A percentile compares a stretch with the other conserved stretches of the same genome.
Conservation (phyloP, 1,284 basidiomycete genomes). For the Testicularia cyperi region DNA sequence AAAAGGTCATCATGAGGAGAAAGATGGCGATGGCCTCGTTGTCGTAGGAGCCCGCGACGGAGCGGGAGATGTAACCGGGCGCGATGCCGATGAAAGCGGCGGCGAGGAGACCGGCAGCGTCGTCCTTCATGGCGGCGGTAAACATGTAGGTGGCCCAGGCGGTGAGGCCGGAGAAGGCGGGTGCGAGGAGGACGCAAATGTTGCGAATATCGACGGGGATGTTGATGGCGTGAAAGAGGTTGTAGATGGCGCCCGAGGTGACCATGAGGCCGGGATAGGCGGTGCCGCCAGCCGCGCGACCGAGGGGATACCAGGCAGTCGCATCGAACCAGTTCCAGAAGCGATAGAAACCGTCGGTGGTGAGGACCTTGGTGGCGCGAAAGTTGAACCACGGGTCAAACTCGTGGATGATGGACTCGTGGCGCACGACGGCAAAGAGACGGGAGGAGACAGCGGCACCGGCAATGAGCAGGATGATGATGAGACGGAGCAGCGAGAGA, state of each 20-base stretch:
- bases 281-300: slow-evolving; percentile 95
- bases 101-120: slow-evolving; percentile 80
- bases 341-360: slow-evolving; percentile 58
- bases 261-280: slow-evolving; percentile 97
- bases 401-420: slow-evolving; percentile 99
- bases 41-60: slow-evolving; percentile 98
- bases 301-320: slow-evolving; percentile 93
- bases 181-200: slow-evolving; percentile 93
- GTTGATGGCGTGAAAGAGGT: slow-evolving; percentile 79
- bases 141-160: slow-evolving; percentile 86
- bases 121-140: slow-evolving; percentile 64
- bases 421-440: slow-evolving; percentile 94
- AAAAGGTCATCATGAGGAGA: slow-evolving; percentile 98
- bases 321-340: slow-evolving; percentile 94
- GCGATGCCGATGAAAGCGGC: slow-evolving; percentile 99
- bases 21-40: slow-evolving; percentile 99
- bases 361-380: slow-evolving; percentile 80
- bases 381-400: slow-evolving; percentile 82
- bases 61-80: slow-evolving; percentile 94
- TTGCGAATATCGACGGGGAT: slow-evolving; percentile 97
- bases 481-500: slow-evolving; percentile 50
- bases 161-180: slow-evolving; percentile 92
- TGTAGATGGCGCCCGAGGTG: slow-evolving; percentile 95
- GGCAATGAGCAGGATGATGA: slow-evolving; percentile 58
- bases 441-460: slow-evolving; percentile 89